A percentile compares a stretch with the other conserved stretches of the same genome.
Evolutionary conservation across 2,329 filamentous ascomycete genomes (phyloP).

Genomic region (Exserohilum turcica): DNA sequence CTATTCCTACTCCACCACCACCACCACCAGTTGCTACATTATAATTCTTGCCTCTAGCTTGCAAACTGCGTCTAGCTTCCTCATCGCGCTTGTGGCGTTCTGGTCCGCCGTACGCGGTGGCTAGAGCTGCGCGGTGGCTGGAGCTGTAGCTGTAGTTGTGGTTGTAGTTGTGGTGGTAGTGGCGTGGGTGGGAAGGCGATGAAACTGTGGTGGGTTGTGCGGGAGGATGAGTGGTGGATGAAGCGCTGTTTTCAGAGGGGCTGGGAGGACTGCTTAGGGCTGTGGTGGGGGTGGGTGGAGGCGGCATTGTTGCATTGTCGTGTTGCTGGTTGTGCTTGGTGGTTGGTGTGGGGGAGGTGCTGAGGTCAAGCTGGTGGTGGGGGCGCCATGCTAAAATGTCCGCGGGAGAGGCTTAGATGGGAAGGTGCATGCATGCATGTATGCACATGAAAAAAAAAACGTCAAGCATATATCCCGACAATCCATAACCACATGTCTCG

Average conservation of each 20-base stretch:
- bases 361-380: slow-evolving; percentile 6
- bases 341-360: background rate
- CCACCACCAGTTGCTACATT: background rate
- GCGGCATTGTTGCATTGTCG: slow-evolving; percentile 11
- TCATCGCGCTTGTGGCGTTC: background rate
- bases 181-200: background rate
- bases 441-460: no score
- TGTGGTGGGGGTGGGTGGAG: background rate
- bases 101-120: background rate
- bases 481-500: no score
- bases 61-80: slow-evolving; percentile 32
- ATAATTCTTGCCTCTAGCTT: slow-evolving; percentile 28
- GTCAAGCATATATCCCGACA: background rate
- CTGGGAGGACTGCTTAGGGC: background rate
- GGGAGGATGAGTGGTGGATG: no score
- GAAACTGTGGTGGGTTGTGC: background rate
- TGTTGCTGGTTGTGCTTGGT: background rate
- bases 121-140: background rate
- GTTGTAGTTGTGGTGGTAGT: background rate
- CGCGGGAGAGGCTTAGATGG: slow-evolving; percentile 26
- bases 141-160: background rate
- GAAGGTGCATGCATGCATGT: slow-evolving; percentile 33
- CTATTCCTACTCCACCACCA: background rate
- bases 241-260: background rate
- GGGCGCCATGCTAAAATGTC: slow-evolving; percentile 10